Evolutionary conservation across 1,284 basidiomycete species (phyloP), one percentile per base, ranked within the genome.

Genomic region (Mrakiaceae sp.): DNA sequence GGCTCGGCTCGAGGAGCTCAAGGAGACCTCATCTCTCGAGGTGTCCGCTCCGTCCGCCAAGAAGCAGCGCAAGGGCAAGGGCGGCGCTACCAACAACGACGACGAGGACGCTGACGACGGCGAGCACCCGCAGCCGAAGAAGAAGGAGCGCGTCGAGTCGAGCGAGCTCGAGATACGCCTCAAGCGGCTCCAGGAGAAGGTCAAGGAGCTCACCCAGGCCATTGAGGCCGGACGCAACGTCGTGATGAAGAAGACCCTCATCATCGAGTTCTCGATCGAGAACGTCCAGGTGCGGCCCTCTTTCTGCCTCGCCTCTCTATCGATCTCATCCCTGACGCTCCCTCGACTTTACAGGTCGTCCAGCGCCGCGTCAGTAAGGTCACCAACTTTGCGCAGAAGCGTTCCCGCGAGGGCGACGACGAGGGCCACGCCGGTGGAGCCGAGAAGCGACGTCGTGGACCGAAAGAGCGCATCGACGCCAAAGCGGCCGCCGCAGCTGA

Each of bases 251-350:
- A 82, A 78, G 72, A 79, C 84, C 11, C 78, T 96, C 60, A 86
- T 95, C 68, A 83, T 92, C 46, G 92, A 96, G 77, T 95, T 94
- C 76, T 92, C 89, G 51, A 88, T 95, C 64, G 90, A 97, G 79
- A 96, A 97, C 71, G 80, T 90, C 4, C 88, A 93, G 75, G 90
- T 94, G 62, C 70, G 74, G 69, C 58, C 53, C 10, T 48, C 16
- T 50, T 27, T 39, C 50, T 10, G 4, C 0, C 12, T 53, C 40
- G 27, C 12, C 46, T 16, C 27, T 49, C 39, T 50, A 9, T n/a
- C n/a, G 52, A 51, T 56, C 48, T 60, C 27, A 52, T 1, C 53
- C 39, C 8, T 42, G 46, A 39, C 16, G 12, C 39, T 48, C 3
- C 56, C 56, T 9, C 43, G 14, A 14, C 51, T 50, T 48, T 48